Evolutionary conservation across 2,329 filamentous ascomycete genomes (phyloP), one percentile per base, ranked within the genome.

Genomic region (Epichloe brachyelytri): DNA sequence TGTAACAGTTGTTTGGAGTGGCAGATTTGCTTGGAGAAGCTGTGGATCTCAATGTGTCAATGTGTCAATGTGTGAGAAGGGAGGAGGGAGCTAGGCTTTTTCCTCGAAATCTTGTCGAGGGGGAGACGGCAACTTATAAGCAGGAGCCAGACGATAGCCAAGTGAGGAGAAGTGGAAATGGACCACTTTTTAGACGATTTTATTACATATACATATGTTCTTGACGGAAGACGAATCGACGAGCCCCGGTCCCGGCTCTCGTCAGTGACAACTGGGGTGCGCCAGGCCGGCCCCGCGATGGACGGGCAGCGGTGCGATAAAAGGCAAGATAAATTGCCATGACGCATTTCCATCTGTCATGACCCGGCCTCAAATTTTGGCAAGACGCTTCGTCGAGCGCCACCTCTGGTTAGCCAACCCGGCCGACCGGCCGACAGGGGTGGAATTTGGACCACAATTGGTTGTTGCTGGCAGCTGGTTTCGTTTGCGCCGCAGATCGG

Each of bases 261-360:
- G 26, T 26, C 26, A 7, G 26, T 8, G 26, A 26, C 7, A 26
- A 7, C 22, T 26, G 22, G 22, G 22, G 20, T 20, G 1, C 5
- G 20, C 20, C 4, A 5, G 20, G 20, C 6, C 0, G 22, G 1
- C 7, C 22, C 17, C 3, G 43, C 20, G 43, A 14, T 26, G 30
- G 43, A 41, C 6, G 44, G 19, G n/a, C 7, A 34, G 30, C 14
- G 50, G 19, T 37, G 46, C 50, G 50, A 51, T 48, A 51, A 45
- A 45, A 48, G 40, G 34, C 33, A 44, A 12, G 22, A 0, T 10
- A 47, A 15, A 51, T 30, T 44, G 55, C 51, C 43, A 59, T 63
- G 61, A 62, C 60, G 60, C 60, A 62, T 60, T 62, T 60, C 55
- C 48, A 48, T 54, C 54, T 63, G 58, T 61, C 59, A 60, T 56